phyloP scores from a whole-genome alignment of 1,139 yeast species.

The Lodderomyces parapsilosis region DNA sequence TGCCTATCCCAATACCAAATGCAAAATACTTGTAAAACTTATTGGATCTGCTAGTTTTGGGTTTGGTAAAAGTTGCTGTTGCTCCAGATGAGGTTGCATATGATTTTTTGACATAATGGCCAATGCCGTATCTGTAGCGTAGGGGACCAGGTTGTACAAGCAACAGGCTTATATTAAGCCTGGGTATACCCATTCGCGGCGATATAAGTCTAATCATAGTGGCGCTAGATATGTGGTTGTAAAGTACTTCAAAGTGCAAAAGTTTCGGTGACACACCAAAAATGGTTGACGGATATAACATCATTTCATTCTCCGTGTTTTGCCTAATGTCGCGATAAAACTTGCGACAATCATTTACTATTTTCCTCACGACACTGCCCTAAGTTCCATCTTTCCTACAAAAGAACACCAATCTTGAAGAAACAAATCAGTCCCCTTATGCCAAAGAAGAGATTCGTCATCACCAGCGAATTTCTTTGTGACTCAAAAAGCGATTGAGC shows the following conservation, averaged over 20 bases:
- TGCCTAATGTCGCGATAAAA: not conserved
- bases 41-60: not conserved
- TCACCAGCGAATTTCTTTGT: not conserved
- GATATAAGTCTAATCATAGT: not conserved
- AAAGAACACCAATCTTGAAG: no score
- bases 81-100: constrained; percentile 1
- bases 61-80: not conserved
- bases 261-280: no score
- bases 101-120: not conserved
- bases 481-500: not conserved
- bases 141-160: not conserved
- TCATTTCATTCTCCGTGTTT: not conserved
- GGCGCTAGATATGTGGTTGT: not conserved
- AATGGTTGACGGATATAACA: not conserved
- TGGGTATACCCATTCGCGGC: not conserved
- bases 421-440: no score
- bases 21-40: constrained; percentile 3
- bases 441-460: not conserved
- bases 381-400: no score
- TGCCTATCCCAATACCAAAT: constrained; percentile 33
- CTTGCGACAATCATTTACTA: not conserved
- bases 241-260: not conserved
- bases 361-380: not conserved
- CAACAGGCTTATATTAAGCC: not conserved
- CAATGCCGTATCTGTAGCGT: not conserved